Evolutionary conservation across 2,329 filamentous ascomycete genomes (phyloP).

Genomic region (Aspergillus viridinutans): DNA sequence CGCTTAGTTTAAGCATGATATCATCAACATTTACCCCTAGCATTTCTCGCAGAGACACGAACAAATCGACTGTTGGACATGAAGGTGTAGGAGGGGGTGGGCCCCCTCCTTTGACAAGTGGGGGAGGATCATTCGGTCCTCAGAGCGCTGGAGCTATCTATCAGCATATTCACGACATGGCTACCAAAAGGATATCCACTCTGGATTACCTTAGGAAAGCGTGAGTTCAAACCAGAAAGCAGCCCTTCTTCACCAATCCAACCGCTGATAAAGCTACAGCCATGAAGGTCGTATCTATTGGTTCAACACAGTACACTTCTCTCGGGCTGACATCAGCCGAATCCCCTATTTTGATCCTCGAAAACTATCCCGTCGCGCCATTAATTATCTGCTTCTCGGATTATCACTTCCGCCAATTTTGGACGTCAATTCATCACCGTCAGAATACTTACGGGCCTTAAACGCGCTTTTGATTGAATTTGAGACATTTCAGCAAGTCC

Average conservation of each 20-base stretch:
- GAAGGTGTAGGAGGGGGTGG: slow-evolving; percentile 21
- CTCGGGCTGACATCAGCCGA: slow-evolving; percentile 70
- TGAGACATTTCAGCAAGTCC: slow-evolving; percentile 85
- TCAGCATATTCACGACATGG: slow-evolving; percentile 74
- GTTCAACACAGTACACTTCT: slow-evolving; percentile 96
- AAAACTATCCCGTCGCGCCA: slow-evolving; percentile 83
- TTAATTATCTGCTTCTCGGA: slow-evolving; percentile 88
- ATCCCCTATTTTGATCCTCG: slow-evolving; percentile 82
- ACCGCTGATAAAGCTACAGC: slow-evolving; percentile 44
- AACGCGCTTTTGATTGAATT: slow-evolving; percentile 86
- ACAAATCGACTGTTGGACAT: slow-evolving; percentile 29
- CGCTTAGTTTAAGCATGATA: slow-evolving; percentile 23
- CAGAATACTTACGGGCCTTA: slow-evolving; percentile 82
- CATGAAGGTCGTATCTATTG: slow-evolving; percentile 94
- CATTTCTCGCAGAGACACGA: slow-evolving; percentile 31
- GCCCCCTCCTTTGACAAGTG: slow-evolving; percentile 29
- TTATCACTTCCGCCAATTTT: slow-evolving; percentile 85
- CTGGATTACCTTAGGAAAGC: slow-evolving; percentile 89
- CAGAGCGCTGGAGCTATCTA: slow-evolving; percentile 56
- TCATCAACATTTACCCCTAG: slow-evolving; percentile 31
- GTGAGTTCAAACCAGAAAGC: slow-evolving; percentile 51
- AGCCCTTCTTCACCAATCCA: neutral
- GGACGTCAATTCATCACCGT: slow-evolving; percentile 72
- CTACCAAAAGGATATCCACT: slow-evolving; percentile 89
- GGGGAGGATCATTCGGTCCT: slow-evolving; percentile 34